phyloP scores from a whole-genome alignment of 2,329 filamentous ascomycete species.

The Sclerotinia spermophila region DNA sequence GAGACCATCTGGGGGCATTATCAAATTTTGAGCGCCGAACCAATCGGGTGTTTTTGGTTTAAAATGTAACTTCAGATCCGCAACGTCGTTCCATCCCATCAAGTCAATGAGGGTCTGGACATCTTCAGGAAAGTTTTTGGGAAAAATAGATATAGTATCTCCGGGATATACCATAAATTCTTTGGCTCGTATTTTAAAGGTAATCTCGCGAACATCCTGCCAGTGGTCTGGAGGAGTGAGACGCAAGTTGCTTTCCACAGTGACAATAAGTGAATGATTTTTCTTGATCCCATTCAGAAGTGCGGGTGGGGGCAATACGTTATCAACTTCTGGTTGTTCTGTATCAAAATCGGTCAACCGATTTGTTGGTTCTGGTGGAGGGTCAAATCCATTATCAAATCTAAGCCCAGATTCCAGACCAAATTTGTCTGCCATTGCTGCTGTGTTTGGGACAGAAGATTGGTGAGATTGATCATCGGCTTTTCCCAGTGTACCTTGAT shows the following conservation, averaged over 20 bases:
- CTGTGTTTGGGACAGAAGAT: not conserved
- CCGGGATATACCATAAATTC: constrained; percentile 56
- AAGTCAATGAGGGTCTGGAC: constrained; percentile 73
- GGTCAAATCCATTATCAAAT: not conserved
- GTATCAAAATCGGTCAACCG: not conserved
- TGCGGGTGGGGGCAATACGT: not conserved
- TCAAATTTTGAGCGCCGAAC: constrained; percentile 34
- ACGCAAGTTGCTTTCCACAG: constrained; percentile 62
- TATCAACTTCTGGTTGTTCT: not conserved
- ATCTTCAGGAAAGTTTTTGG: constrained; percentile 80
- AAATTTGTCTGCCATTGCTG: not conserved
- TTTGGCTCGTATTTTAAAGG: constrained; percentile 50
- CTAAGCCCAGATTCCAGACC: not conserved
- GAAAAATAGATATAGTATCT: constrained; percentile 76
- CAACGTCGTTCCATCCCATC: constrained; percentile 73
- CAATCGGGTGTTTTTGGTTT: constrained; percentile 33
- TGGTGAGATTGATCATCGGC: not conserved
- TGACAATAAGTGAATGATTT: not conserved
- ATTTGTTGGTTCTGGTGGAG: not conserved
- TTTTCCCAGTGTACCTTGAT: not conserved
- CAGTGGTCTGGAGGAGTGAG: constrained; percentile 76
- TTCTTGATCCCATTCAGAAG: not conserved
- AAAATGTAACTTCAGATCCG: constrained; percentile 65
- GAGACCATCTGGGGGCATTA: constrained; percentile 36
- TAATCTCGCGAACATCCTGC: constrained; percentile 89